These are phyloP conservation scores for Pythium phragmiticola DNA, from an alignment of 352 stramenopile genomes.

Conservation along the genomic window DNA sequence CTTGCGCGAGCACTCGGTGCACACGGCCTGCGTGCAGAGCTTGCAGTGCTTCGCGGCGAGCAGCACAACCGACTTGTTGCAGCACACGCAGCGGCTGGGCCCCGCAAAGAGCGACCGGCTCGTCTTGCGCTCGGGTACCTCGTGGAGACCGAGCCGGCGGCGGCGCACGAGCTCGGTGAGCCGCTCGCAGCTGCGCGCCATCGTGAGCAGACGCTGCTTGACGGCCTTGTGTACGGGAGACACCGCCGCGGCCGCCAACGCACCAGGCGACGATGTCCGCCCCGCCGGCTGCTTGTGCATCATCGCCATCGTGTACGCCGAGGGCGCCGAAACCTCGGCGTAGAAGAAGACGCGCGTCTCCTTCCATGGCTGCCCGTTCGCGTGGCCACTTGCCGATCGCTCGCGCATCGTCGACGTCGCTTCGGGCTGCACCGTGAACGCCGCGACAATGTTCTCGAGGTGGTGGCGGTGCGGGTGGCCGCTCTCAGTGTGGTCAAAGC, in stretches of 20 bases:
- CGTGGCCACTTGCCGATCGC: not conserved
- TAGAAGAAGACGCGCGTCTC: constrained; percentile 30
- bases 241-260: not conserved
- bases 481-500: constrained; percentile 12
- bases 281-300: not conserved
- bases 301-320: not conserved
- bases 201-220: constrained; percentile 23
- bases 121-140: constrained; percentile 34
- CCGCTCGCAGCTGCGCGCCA: constrained; percentile 27
- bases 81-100: constrained; percentile 59
- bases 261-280: not conserved
- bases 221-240: constrained; percentile 17
- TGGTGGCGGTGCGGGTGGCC: constrained; percentile 13
- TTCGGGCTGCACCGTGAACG: constrained; percentile 20
- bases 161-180: constrained; percentile 54
- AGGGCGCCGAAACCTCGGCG: constrained; percentile 15
- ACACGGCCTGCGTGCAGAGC: constrained; percentile 62
- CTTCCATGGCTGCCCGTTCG: constrained; percentile 10
- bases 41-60: constrained; percentile 46
- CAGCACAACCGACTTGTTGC: constrained; percentile 49
- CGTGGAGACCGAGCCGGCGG: constrained; percentile 54
- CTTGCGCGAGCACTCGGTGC: constrained; percentile 41
- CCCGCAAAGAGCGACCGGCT: constrained; percentile 31
- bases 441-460: constrained; percentile 23
- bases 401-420: not conserved